Conservation (phyloP, 495 filamentous ascomycete genomes). For the Tuber aestivum region DNA sequence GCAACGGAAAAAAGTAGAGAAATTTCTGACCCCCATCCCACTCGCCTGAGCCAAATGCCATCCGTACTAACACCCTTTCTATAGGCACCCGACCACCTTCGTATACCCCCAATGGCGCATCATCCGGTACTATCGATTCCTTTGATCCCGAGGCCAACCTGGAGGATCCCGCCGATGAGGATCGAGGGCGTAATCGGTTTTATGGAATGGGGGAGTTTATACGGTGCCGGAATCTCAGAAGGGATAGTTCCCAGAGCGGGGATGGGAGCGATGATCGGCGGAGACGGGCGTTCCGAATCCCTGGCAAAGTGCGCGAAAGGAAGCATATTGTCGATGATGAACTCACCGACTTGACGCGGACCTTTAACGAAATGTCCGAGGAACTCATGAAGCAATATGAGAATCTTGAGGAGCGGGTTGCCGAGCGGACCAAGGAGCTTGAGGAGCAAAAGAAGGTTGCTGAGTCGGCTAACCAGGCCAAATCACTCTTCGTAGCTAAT, state of each 20-base stretch:
- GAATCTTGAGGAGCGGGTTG: conserved; percentile 74
- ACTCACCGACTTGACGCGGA: conserved; percentile 74
- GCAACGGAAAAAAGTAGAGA: conserved; percentile 70
- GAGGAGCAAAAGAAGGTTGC: conserved; percentile 86
- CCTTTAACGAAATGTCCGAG: conserved; percentile 92
- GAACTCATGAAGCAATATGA: conserved; percentile 81
- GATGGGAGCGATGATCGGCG: conserved; percentile 34
- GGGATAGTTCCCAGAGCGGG: conserved; percentile 33
- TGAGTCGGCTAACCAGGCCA: conserved; percentile 87
- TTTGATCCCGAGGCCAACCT: conserved; percentile 14
- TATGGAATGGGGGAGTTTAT: conserved; percentile 32
- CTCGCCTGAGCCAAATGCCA: not conserved
- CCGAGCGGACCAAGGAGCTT: conserved; percentile 66
- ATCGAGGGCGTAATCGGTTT: conserved; percentile 29
- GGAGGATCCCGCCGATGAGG: conserved; percentile 18
- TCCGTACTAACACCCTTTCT: not conserved
- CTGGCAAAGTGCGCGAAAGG: conserved; percentile 67
- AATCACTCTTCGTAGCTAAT: conserved; percentile 92
- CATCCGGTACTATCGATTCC: conserved; percentile 21
- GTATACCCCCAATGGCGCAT: conserved; percentile 25
- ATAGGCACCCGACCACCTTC: conserved; percentile 38
- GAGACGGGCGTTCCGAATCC: conserved; percentile 67
- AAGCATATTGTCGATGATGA: conserved; percentile 77
- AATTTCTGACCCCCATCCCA: not conserved
- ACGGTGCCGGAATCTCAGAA: conserved; percentile 20